Evolutionary conservation across 805 yeast species (phyloP).

Genomic region (Metschnikowia cerradonensis): DNA sequence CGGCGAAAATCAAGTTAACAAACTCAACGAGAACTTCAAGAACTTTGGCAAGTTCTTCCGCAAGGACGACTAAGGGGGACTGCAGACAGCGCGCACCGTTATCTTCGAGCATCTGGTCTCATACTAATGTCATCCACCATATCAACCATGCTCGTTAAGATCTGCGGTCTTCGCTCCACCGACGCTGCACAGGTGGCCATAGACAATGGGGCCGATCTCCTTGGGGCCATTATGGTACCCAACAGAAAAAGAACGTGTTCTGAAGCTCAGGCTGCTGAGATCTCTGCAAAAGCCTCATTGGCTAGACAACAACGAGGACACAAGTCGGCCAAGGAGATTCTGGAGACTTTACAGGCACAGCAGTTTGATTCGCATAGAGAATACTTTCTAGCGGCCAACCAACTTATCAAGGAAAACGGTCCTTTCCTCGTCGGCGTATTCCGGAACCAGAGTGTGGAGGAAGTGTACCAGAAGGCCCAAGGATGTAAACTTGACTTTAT

Average conservation of each 20-base stretch:
- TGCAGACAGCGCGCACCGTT: not conserved
- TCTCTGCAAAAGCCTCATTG: slow-evolving; percentile 26
- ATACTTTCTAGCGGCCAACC: slow-evolving; percentile 28
- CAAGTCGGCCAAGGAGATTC: slow-evolving; percentile 18
- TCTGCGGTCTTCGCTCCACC: slow-evolving; percentile 72
- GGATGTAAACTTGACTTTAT: slow-evolving; percentile 65
- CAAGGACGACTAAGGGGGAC: slow-evolving; percentile 22
- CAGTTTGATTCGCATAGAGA: slow-evolving; percentile 17
- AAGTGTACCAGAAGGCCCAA: slow-evolving; percentile 44
- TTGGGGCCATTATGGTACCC: slow-evolving; percentile 90
- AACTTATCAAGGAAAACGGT: slow-evolving; percentile 39
- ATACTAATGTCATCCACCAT: not conserved
- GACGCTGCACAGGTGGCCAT: slow-evolving; percentile 74
- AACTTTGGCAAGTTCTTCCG: slow-evolving; percentile 54
- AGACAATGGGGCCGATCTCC: slow-evolving; percentile 63
- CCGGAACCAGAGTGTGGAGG: slow-evolving; percentile 70
- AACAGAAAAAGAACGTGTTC: slow-evolving; percentile 66
- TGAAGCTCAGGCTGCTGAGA: slow-evolving; percentile 24
- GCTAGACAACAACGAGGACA: slow-evolving; percentile 17
- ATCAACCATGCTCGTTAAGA: slow-evolving; percentile 52
- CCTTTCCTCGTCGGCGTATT: slow-evolving; percentile 88
- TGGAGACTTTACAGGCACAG: slow-evolving; percentile 12
- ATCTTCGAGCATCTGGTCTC: not conserved
- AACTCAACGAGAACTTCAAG: slow-evolving; percentile 61
- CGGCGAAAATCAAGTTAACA: slow-evolving; percentile 60